A percentile compares a stretch with the other conserved stretches of the same genome.
These are phyloP conservation scores for Cystobasidium onofrii DNA, from an alignment of 768 basidiomycete species.

Conservation along the genomic window DNA sequence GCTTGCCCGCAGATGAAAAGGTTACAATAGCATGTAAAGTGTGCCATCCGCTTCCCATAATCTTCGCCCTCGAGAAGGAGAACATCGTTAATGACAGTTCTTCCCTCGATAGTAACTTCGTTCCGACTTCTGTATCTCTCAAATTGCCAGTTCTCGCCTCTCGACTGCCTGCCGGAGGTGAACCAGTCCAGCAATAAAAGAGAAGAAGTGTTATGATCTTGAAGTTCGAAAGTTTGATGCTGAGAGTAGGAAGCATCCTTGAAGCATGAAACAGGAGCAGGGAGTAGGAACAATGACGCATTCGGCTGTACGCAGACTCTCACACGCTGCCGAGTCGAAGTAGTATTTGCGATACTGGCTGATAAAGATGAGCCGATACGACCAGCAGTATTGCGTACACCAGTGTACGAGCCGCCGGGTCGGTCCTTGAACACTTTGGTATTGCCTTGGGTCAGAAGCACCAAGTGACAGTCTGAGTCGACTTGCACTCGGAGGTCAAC, in stretches of 20 bases:
- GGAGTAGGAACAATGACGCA: slow-evolving; percentile 67
- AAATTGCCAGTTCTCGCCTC: slow-evolving; percentile 85
- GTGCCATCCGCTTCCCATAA: slow-evolving; percentile 53
- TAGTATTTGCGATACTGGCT: not conserved
- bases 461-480: slow-evolving; percentile 17
- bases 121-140: slow-evolving; percentile 75
- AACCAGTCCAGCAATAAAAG: slow-evolving; percentile 80
- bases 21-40: slow-evolving; percentile 85
- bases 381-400: not conserved
- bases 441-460: slow-evolving; percentile 30
- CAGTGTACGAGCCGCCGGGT: slow-evolving; percentile 2
- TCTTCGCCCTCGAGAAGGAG: slow-evolving; percentile 58
- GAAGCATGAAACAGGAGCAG: slow-evolving; percentile 91
- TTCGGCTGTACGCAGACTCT: slow-evolving; percentile 53
- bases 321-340: slow-evolving; percentile 58
- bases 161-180: slow-evolving; percentile 72
- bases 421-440: slow-evolving; percentile 28
- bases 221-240: slow-evolving; percentile 66
- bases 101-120: slow-evolving; percentile 63
- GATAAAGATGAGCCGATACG: not conserved
- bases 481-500: not conserved
- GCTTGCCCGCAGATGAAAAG: slow-evolving; percentile 68
- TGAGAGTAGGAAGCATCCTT: slow-evolving; percentile 72
- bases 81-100: slow-evolving; percentile 65
- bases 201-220: slow-evolving; percentile 52